Conservation (phyloP, 768 basidiomycete genomes). For the Serendipita sp. region DNA sequence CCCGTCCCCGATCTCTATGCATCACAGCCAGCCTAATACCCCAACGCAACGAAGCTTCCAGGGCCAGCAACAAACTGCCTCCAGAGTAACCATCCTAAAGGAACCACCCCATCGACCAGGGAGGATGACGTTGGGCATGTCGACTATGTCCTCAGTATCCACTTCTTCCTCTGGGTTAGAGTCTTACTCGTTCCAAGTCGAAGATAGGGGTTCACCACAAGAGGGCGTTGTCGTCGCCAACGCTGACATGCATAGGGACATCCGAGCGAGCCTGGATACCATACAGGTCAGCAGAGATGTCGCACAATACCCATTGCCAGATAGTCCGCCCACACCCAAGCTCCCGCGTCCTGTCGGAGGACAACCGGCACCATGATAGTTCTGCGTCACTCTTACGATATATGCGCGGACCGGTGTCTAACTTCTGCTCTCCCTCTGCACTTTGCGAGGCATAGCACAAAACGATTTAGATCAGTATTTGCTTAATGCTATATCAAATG, state of each 20-base stretch:
- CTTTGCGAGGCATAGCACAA: too few relatives aligned
- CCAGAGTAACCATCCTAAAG: not conserved
- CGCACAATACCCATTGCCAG: slow-evolving; percentile 59
- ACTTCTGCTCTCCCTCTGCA: too few relatives aligned
- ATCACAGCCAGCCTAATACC: slow-evolving; percentile 31
- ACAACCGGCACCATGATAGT: too few relatives aligned
- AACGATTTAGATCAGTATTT: too few relatives aligned
- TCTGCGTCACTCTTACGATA: too few relatives aligned
- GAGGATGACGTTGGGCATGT: slow-evolving; percentile 50
- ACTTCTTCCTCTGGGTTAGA: slow-evolving; percentile 44
- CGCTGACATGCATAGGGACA: slow-evolving; percentile 20
- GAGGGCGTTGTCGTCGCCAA: slow-evolving; percentile 20
- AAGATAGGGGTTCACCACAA: slow-evolving; percentile 21
- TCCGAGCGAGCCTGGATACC: slow-evolving; percentile 73
- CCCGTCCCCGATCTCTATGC: slow-evolving; percentile 74
- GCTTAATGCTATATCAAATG: too few relatives aligned
- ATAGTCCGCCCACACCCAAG: not conserved
- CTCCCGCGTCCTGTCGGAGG: too few relatives aligned
- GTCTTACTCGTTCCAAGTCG: slow-evolving; percentile 78
- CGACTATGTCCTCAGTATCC: slow-evolving; percentile 49
- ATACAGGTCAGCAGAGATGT: slow-evolving; percentile 69
- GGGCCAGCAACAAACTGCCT: slow-evolving; percentile 7
- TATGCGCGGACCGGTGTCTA: too few relatives aligned
- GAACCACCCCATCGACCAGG: slow-evolving; percentile 30
- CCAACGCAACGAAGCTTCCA: slow-evolving; percentile 8